Evolutionary conservation across 2,329 filamentous ascomycete species (phyloP).

Genomic region (Didymella lethalis): DNA sequence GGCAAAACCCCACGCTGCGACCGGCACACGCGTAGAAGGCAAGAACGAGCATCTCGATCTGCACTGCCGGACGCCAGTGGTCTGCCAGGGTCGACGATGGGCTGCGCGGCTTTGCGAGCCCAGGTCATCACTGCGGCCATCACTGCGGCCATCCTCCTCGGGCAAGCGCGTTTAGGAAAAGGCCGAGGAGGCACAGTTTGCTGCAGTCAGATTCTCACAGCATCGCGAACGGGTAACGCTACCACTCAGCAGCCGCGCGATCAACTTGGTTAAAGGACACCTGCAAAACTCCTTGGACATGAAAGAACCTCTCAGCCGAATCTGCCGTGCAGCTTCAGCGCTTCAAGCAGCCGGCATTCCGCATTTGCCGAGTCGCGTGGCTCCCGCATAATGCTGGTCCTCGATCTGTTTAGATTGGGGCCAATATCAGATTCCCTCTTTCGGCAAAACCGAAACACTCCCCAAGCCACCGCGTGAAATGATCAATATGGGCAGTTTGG

Average conservation of each 20-base stretch:
- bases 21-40: no score
- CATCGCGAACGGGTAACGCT: not conserved
- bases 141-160: no score
- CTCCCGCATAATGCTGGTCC: slow-evolving; percentile 1
- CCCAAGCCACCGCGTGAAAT: slow-evolving; percentile 35
- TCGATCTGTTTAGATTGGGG: slow-evolving; percentile 27
- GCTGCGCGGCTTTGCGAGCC: not conserved
- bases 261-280: not conserved
- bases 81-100: not conserved
- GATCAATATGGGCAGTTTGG: slow-evolving; percentile 27
- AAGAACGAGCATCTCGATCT: not conserved
- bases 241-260: not conserved
- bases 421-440: slow-evolving; percentile 36
- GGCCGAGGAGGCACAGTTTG: not conserved
- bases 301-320: not conserved
- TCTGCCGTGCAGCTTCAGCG: slow-evolving; percentile 1
- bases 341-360: slow-evolving; percentile 24
- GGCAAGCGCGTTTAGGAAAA: not conserved
- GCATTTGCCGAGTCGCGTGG: slow-evolving; percentile 34
- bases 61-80: not conserved
- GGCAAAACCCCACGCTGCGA: not conserved
- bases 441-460: slow-evolving; percentile 27
- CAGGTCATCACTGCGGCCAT: no score
- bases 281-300: not conserved
- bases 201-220: not conserved